Evolutionary conservation across 2,329 filamentous ascomycete genomes (phyloP).

Genomic region (Cladobotryum mycophilum): DNA sequence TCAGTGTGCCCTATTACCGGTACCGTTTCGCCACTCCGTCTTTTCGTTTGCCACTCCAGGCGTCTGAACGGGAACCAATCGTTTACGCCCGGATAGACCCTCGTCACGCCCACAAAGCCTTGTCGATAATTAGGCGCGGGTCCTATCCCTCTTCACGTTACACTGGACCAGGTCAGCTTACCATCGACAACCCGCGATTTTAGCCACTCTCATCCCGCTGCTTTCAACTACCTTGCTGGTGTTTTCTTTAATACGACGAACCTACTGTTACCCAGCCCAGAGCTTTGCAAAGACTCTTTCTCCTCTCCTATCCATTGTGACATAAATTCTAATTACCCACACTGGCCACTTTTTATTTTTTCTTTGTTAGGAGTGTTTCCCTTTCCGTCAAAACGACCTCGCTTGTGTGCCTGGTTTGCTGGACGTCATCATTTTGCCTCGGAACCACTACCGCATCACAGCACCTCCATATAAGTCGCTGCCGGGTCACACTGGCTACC

Average conservation of each 20-base stretch:
- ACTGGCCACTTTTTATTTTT: too few relatives aligned
- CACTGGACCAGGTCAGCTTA: constrained; percentile 17
- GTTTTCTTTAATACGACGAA: constrained; percentile 8
- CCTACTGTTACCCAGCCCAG: constrained; percentile 1
- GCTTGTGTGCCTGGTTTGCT: neutral
- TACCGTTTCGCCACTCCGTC: constrained; percentile 11
- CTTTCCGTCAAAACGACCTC: neutral
- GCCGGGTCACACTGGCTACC: too few relatives aligned
- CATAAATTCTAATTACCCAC: neutral
- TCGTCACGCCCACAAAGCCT: constrained; percentile 6
- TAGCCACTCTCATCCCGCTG: constrained; percentile 12
- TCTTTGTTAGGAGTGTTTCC: neutral
- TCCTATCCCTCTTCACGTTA: constrained; percentile 7
- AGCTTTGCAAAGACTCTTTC: neutral
- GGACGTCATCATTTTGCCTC: neutral
- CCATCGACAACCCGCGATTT: constrained; percentile 11
- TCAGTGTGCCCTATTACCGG: constrained; percentile 4
- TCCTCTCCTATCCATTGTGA: neutral
- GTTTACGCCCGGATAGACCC: constrained; percentile 10
- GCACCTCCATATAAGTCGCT: neutral
- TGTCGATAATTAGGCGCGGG: constrained; percentile 10
- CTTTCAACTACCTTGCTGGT: constrained; percentile 9
- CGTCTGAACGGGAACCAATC: constrained; percentile 6
- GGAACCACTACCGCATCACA: neutral
- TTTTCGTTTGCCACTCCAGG: constrained; percentile 8